A percentile compares a stretch with the other conserved stretches of the same genome.
Evolutionary conservation across 202 grass and related monocot genomes (phyloP).

Genomic region (Cymbopogon flexuosus): DNA sequence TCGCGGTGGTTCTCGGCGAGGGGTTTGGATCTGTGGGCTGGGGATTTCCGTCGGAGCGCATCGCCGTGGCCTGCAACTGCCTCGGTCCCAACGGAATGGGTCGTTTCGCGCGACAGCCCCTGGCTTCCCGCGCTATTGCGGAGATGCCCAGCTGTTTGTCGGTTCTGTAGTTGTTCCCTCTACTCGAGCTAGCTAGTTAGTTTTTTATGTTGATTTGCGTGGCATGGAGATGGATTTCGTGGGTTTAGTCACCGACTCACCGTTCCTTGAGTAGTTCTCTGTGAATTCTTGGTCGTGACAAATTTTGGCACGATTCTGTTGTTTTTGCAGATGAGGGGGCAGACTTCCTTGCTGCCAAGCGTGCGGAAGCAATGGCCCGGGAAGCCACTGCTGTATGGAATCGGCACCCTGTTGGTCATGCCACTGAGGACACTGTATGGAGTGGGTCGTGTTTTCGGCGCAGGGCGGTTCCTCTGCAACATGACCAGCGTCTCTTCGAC

Average conservation of each 20-base stretch:
- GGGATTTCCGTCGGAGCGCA: background rate
- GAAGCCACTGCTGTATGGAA: constrained; percentile 68
- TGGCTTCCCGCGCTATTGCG: background rate
- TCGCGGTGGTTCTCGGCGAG: background rate
- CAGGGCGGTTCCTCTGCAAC: constrained; percentile 62
- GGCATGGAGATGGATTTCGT: background rate
- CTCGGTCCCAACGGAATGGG: constrained; percentile 1
- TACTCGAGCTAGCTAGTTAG: background rate
- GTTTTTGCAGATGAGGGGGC: constrained; percentile 62
- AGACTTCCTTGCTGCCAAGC: constrained; percentile 55
- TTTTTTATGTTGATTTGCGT: background rate
- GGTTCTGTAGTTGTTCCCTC: background rate
- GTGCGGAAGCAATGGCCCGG: constrained; percentile 78
- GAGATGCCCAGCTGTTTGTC: background rate
- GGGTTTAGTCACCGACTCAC: no score
- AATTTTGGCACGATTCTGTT: background rate
- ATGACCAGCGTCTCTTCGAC: constrained; percentile 69
- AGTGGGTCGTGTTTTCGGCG: constrained; percentile 65
- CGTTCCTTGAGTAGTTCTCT: background rate
- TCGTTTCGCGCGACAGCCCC: constrained; percentile 2
- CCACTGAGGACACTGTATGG: constrained; percentile 82
- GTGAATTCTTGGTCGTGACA: background rate
- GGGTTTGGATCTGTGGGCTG: constrained; percentile 28
- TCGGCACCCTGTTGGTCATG: constrained; percentile 58
- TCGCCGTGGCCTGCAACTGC: background rate